Evolutionary conservation across 306 rosid species (phyloP).

Genomic region (Cicer arietinum): DNA sequence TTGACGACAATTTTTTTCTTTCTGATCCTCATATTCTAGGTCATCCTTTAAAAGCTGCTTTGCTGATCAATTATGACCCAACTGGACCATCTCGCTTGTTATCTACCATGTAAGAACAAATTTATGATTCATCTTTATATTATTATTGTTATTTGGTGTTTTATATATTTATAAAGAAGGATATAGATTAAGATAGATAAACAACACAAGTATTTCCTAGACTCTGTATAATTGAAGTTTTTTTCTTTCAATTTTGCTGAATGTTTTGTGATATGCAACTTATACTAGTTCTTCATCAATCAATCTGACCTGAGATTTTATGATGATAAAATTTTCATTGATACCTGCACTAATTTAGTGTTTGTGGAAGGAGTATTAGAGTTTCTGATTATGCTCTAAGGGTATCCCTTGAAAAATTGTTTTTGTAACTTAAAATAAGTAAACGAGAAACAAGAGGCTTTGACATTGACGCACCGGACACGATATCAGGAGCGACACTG

Average conservation of each 20-base stretch:
- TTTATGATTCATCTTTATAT: background rate
- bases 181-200: constrained; percentile 23
- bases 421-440: too few species aligned
- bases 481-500: too few species aligned
- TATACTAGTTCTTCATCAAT: constrained; percentile 9
- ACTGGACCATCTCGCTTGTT: constrained; percentile 90
- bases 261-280: constrained; percentile 2
- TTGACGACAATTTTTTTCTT: background rate
- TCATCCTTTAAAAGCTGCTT: constrained; percentile 79
- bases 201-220: background rate
- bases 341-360: constrained; percentile 4
- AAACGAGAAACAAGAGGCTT: too few species aligned
- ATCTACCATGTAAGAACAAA: constrained; percentile 73
- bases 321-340: background rate
- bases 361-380: background rate
- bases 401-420: too few species aligned
- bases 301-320: background rate
- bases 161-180: background rate
- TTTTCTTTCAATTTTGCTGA: background rate
- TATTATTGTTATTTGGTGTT: background rate
- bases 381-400: constrained; percentile 1
- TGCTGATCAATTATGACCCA: constrained; percentile 83
- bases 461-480: too few species aligned
- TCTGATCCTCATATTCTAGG: constrained; percentile 46
- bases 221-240: background rate